These are phyloP conservation scores for Neurospora cerealis DNA, from an alignment of 495 filamentous ascomycete species.

Conservation along the genomic window DNA sequence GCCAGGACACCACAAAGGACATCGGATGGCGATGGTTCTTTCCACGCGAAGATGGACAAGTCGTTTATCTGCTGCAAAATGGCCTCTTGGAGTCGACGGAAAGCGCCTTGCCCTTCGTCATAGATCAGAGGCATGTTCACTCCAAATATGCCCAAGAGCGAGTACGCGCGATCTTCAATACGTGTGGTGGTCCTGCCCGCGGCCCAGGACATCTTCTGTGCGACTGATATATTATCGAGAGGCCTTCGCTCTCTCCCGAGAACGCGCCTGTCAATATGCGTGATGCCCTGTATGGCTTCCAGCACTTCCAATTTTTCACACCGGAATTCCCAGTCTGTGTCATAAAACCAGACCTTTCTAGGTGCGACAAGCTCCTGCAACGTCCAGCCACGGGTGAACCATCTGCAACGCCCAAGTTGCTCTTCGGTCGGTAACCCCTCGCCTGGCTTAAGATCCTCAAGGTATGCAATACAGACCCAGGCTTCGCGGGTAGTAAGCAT, in stretches of 20 bases:
- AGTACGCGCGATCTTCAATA: constrained; percentile 14
- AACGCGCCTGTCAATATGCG: neutral
- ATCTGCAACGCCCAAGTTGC: neutral
- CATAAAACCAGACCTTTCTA: neutral
- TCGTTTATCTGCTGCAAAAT: constrained; percentile 17
- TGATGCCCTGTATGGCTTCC: neutral
- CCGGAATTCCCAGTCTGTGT: neutral
- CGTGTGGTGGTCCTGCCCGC: constrained; percentile 6
- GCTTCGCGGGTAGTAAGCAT: constrained; percentile 4
- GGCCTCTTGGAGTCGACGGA: constrained; percentile 14
- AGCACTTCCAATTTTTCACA: neutral
- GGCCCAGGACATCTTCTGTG: constrained; percentile 13
- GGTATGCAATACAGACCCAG: neutral
- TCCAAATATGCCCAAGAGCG: constrained; percentile 18
- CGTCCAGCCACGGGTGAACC: constrained; percentile 7
- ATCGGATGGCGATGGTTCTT: neutral
- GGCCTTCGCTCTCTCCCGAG: neutral
- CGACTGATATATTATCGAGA: constrained; percentile 1
- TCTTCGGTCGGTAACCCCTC: neutral
- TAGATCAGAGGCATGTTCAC: constrained; percentile 20
- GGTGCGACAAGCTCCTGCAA: constrained; percentile 5
- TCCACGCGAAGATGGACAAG: constrained; percentile 25
- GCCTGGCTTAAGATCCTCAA: neutral
- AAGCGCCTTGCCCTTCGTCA: constrained; percentile 17
- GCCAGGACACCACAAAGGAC: neutral